A percentile compares a stretch with the other conserved stretches of the same genome.
Evolutionary conservation across 116 monocot species (phyloP).

Genomic region (Posidonia oceanica): DNA sequence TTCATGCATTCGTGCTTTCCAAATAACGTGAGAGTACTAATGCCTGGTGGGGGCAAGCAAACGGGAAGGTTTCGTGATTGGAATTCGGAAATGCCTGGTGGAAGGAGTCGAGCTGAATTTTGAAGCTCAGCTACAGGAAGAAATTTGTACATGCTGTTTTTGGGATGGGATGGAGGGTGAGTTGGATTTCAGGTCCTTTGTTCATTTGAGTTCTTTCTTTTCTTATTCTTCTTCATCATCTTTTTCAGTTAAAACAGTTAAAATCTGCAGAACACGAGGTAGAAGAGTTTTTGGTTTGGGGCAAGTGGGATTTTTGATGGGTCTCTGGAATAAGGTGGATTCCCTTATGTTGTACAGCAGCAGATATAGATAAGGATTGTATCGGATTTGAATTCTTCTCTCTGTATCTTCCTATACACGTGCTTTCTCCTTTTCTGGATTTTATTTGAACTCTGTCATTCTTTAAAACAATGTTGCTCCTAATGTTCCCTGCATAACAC

Average conservation of each 20-base stretch:
- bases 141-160: constrained; percentile 7
- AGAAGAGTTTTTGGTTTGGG: background rate
- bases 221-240: background rate
- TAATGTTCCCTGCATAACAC: background rate
- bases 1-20: background rate
- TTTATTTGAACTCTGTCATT: background rate
- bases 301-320: background rate
- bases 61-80: background rate
- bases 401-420: background rate
- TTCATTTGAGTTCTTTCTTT: constrained; percentile 2
- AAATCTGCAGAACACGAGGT: constrained; percentile 1
- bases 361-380: background rate
- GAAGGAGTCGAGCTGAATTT: background rate
- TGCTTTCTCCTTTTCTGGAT: background rate
- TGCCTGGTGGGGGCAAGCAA: background rate
- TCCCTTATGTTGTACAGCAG: constrained; percentile 3
- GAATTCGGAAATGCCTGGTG: background rate
- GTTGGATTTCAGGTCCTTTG: constrained; percentile 2
- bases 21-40: background rate
- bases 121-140: constrained; percentile 5
- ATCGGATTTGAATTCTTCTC: background rate
- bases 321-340: background rate
- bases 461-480: background rate
- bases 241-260: background rate
- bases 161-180: background rate